These are phyloP conservation scores for Podila epigama DNA, from an alignment of 192 early-diverging fungal species.

Conservation along the genomic window DNA sequence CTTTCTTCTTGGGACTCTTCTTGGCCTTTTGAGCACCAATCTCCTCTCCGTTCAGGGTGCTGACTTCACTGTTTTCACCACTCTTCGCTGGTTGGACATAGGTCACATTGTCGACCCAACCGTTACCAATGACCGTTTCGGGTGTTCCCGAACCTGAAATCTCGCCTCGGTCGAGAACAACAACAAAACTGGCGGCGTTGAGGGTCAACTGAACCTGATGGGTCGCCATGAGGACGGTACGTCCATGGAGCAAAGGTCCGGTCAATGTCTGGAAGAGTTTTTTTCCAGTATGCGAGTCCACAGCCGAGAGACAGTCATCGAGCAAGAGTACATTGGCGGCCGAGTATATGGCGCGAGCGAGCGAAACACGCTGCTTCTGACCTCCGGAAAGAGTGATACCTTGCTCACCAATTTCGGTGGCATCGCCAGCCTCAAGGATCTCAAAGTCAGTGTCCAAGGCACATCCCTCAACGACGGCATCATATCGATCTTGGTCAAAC, in stretches of 20 bases:
- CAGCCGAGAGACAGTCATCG: constrained; percentile 93
- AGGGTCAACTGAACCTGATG: constrained; percentile 81
- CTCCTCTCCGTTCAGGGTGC: constrained; percentile 44
- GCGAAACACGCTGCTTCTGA: constrained; percentile 84
- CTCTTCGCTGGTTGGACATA: background rate
- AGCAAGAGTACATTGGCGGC: constrained; percentile 70
- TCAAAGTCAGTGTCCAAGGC: constrained; percentile 90
- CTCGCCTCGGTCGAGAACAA: constrained; percentile 68
- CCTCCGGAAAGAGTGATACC: constrained; percentile 87
- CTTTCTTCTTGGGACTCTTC: constrained; percentile 47
- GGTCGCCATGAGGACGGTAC: constrained; percentile 91
- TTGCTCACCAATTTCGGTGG: constrained; percentile 93
- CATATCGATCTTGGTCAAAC: constrained; percentile 79
- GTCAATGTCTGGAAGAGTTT: constrained; percentile 82
- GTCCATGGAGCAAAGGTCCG: constrained; percentile 71
- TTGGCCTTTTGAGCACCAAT: constrained; percentile 50
- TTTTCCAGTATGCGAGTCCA: constrained; percentile 92
- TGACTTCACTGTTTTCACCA: constrained; percentile 40
- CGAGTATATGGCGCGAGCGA: constrained; percentile 89
- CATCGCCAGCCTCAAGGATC: constrained; percentile 83
- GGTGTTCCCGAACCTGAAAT: constrained; percentile 62
- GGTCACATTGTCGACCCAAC: constrained; percentile 55
- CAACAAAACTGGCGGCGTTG: constrained; percentile 60
- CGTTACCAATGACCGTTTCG: constrained; percentile 47
- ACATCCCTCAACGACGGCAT: constrained; percentile 82